Percentiles rank a stretch among this genome's conserved stretches.
These are phyloP conservation scores for Agrocybe pediades DNA, from an alignment of 768 basidiomycete genomes.

Conservation along the genomic window DNA sequence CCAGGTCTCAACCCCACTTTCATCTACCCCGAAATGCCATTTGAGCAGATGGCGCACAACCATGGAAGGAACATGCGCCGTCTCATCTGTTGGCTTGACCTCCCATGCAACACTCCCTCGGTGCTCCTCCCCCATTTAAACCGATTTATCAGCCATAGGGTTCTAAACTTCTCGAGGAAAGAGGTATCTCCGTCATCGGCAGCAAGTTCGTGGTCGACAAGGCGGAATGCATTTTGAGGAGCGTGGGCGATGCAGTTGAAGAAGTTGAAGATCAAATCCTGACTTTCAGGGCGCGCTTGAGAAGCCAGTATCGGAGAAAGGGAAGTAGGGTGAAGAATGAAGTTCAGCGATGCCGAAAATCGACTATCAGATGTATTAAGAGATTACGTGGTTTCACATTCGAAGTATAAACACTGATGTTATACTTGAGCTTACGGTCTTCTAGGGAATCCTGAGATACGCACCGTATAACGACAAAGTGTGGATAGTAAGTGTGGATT, in stretches of 20 bases:
- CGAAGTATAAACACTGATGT: constrained; percentile 62
- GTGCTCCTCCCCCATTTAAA: constrained; percentile 95
- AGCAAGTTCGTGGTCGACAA: constrained; percentile 91
- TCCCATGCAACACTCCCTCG: constrained; percentile 98
- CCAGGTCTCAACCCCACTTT: constrained; percentile 53
- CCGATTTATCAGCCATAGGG: constrained; percentile 95
- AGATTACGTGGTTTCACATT: constrained; percentile 44
- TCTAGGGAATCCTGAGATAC: constrained; percentile 23
- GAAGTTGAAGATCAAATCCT: constrained; percentile 52
- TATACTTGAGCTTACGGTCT: no score
- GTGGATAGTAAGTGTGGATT: constrained; percentile 60
- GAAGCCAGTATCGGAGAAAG: constrained; percentile 46
- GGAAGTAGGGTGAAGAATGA: constrained; percentile 57
- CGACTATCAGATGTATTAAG: constrained; percentile 49
- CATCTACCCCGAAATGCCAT: constrained; percentile 71
- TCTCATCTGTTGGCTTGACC: constrained; percentile 76
- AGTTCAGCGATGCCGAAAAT: constrained; percentile 60
- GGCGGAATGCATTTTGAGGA: constrained; percentile 70
- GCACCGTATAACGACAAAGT: constrained; percentile 63
- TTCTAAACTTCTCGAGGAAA: constrained; percentile 63
- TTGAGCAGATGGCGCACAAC: constrained; percentile 75
- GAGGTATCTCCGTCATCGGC: constrained; percentile 60
- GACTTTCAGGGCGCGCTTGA: constrained; percentile 54
- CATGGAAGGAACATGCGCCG: constrained; percentile 72
- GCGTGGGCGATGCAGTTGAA: constrained; percentile 82